These are phyloP conservation scores for Stentor coeruleus DNA, from an alignment of 73 alveolate species.

Conservation along the genomic window DNA sequence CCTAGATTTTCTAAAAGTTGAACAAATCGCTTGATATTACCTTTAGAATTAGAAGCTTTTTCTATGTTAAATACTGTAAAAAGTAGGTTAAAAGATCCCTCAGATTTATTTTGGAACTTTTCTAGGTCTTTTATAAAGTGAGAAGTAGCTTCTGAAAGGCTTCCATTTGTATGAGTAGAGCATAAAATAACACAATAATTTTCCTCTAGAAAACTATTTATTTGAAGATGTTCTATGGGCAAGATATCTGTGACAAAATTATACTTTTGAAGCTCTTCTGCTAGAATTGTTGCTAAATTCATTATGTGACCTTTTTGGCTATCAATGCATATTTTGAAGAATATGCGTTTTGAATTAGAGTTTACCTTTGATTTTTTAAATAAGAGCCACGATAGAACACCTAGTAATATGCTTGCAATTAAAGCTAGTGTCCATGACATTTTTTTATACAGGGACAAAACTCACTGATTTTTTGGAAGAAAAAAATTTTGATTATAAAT, in stretches of 20 bases:
- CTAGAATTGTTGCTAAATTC: background rate
- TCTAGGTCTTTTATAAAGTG: background rate
- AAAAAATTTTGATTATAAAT: too few relatives aligned
- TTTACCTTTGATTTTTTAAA: background rate
- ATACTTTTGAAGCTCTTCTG: background rate
- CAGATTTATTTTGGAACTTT: background rate
- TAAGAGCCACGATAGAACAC: background rate
- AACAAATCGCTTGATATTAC: background rate
- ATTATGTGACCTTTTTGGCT: background rate
- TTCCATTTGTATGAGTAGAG: background rate
- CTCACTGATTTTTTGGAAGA: too few relatives aligned
- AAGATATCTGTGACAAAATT: background rate
- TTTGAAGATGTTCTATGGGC: background rate
- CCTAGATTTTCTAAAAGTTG: background rate
- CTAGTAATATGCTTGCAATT: background rate
- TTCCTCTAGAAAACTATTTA: background rate
- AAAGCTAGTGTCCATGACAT: background rate
- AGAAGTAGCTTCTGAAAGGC: background rate
- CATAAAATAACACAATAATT: background rate
- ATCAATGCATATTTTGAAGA: background rate
- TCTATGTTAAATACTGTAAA: background rate
- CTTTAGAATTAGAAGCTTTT: background rate
- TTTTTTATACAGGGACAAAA: too few relatives aligned
- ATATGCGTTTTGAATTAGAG: background rate
- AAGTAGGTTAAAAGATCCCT: background rate